phyloP scores from a whole-genome alignment of 2,329 filamentous ascomycete genomes.

The Trichophaea hybrida region DNA sequence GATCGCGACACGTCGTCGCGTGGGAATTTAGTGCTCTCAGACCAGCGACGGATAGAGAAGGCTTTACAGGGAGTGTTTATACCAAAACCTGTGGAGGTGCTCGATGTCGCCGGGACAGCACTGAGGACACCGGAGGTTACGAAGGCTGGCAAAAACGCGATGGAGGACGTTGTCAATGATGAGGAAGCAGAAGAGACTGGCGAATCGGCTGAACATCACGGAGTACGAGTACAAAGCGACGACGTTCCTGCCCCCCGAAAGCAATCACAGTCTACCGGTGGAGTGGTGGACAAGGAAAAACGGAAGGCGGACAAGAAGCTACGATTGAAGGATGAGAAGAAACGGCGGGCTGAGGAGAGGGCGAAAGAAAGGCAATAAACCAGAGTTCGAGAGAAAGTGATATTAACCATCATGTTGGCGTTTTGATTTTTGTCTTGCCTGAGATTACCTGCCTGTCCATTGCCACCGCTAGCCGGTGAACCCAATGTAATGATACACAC shows the following conservation, averaged over 20 bases:
- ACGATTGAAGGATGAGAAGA: constrained; percentile 5
- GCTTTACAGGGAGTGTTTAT: constrained; percentile 3
- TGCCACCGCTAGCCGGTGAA: background rate
- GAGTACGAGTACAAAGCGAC: background rate
- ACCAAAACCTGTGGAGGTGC: background rate
- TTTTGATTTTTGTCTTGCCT: constrained; percentile 2
- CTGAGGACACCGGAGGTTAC: constrained; percentile 8
- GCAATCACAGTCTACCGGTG: background rate
- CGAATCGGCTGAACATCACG: background rate
- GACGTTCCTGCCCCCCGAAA: background rate
- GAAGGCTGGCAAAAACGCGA: background rate
- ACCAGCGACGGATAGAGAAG: constrained; percentile 11
- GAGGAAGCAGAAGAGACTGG: constrained; percentile 6
- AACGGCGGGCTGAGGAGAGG: constrained; percentile 4
- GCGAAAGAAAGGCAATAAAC: background rate
- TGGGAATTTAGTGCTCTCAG: constrained; percentile 15
- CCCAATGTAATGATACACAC: background rate
- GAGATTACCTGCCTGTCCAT: constrained; percentile 4
- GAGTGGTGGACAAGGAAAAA: constrained; percentile 11
- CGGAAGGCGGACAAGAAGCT: constrained; percentile 17
- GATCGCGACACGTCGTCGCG: constrained; percentile 14
- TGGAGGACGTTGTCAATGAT: background rate
- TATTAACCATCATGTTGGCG: background rate
- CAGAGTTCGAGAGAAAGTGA: background rate
- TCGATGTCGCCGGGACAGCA: background rate